These are phyloP conservation scores for Fusarium sulawesiense DNA, from an alignment of 2,329 filamentous ascomycete genomes.

Conservation along the genomic window DNA sequence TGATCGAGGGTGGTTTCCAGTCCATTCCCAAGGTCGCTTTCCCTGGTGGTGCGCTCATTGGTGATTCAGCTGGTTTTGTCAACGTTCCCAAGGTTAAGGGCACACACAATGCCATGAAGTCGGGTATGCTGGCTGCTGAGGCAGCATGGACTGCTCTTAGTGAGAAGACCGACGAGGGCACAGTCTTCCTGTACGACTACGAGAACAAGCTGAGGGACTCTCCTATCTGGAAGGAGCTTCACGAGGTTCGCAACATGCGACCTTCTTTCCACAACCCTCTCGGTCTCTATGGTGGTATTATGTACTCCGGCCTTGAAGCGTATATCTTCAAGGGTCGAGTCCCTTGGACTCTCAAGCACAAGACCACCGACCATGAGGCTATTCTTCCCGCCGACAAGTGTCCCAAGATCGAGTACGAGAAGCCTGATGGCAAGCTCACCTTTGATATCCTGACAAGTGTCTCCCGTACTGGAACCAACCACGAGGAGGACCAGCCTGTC, in stretches of 20 bases:
- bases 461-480: constrained; percentile 94
- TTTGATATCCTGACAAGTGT: constrained; percentile 98
- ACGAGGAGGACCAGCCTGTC: constrained; percentile 98
- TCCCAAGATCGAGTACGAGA: constrained; percentile 93
- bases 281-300: constrained; percentile 87
- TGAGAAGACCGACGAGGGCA: constrained; percentile 66
- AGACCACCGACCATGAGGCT: constrained; percentile 77
- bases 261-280: constrained; percentile 92
- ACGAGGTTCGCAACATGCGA: constrained; percentile 96
- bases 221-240: constrained; percentile 92
- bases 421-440: constrained; percentile 92
- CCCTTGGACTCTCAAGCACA: constrained; percentile 94
- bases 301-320: constrained; percentile 94
- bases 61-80: constrained; percentile 95
- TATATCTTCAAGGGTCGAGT: constrained; percentile 85
- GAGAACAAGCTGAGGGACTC: constrained; percentile 88
- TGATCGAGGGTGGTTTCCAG: constrained; percentile 96
- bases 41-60: constrained; percentile 93
- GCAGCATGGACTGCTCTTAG: constrained; percentile 83
- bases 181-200: constrained; percentile 94
- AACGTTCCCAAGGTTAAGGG: constrained; percentile 99
- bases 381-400: constrained; percentile 84
- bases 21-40: constrained; percentile 98
- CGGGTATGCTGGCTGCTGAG: constrained; percentile 95
- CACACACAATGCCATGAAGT: constrained; percentile 97